These are phyloP conservation scores for Phytophthora fragariaefolia DNA, from an alignment of 352 stramenopile genomes.

Conservation along the genomic window DNA sequence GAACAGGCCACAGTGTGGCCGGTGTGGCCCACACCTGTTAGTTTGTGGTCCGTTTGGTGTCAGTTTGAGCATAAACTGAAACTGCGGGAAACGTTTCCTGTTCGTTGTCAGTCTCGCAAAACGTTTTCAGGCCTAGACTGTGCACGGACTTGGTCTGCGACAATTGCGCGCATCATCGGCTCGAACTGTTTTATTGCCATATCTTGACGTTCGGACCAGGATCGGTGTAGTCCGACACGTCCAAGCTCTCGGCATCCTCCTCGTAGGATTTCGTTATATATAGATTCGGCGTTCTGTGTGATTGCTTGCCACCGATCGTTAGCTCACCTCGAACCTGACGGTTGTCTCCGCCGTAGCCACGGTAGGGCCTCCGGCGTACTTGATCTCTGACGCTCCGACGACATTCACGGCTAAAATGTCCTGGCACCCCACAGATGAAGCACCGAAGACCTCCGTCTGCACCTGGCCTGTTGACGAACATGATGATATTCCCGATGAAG, in stretches of 20 bases:
- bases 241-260: background rate
- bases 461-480: slow-evolving; percentile 7
- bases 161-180: too few species aligned
- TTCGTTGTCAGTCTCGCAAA: too few species aligned
- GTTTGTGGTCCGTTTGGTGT: too few species aligned
- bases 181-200: too few species aligned
- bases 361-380: background rate
- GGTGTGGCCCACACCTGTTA: too few species aligned
- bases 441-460: slow-evolving; percentile 6
- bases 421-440: slow-evolving; percentile 1
- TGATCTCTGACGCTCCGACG: background rate
- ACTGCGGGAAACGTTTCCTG: too few species aligned
- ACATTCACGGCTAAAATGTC: slow-evolving; percentile 2
- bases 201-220: too few species aligned
- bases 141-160: too few species aligned
- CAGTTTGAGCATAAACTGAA: too few species aligned
- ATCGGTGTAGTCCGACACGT: too few species aligned
- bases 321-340: background rate
- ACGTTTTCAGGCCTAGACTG: too few species aligned
- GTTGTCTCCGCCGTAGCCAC: slow-evolving; percentile 4
- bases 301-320: slow-evolving; percentile 2
- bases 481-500: slow-evolving; percentile 5
- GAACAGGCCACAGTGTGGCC: too few species aligned
- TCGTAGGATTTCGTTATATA: background rate
- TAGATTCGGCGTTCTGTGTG: background rate